Conservation (phyloP, 2,329 filamentous ascomycete species). For the Diplodia seriata region DNA sequence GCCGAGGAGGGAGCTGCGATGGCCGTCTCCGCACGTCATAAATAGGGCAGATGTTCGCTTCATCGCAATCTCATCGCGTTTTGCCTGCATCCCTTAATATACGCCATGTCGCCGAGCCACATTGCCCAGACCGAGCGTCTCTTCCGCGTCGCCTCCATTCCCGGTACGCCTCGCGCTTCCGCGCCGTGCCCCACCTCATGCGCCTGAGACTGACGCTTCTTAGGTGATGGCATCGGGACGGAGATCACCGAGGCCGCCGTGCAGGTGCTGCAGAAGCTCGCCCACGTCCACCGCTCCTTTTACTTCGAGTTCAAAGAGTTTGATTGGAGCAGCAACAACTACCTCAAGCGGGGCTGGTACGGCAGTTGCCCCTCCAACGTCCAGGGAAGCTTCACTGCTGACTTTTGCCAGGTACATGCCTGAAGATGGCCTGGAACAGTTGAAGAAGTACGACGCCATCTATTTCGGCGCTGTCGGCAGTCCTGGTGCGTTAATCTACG, state of each 20-base stretch:
- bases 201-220: neutral
- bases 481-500: constrained; percentile 49
- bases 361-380: no score
- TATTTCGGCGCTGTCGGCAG: constrained; percentile 67
- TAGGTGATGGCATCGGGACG: constrained; percentile 66
- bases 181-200: neutral
- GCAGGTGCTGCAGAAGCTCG: constrained; percentile 55
- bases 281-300: constrained; percentile 54
- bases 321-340: constrained; percentile 58
- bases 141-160: constrained; percentile 66
- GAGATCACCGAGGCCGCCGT: constrained; percentile 67
- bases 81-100: constrained; percentile 19
- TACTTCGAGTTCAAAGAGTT: constrained; percentile 60
- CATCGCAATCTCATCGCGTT: constrained; percentile 17
- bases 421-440: constrained; percentile 56
- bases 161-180: constrained; percentile 44
- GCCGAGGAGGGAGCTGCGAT: neutral
- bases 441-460: constrained; percentile 61
- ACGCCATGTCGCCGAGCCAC: constrained; percentile 28
- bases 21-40: constrained; percentile 20
- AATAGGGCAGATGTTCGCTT: neutral
- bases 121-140: constrained; percentile 23
- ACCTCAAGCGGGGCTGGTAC: constrained; percentile 56
- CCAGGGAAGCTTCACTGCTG: no score
- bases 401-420: constrained; percentile 53